These are phyloP conservation scores for Acacia acuminata DNA, from an alignment of 306 rosid species.

Conservation along the genomic window DNA sequence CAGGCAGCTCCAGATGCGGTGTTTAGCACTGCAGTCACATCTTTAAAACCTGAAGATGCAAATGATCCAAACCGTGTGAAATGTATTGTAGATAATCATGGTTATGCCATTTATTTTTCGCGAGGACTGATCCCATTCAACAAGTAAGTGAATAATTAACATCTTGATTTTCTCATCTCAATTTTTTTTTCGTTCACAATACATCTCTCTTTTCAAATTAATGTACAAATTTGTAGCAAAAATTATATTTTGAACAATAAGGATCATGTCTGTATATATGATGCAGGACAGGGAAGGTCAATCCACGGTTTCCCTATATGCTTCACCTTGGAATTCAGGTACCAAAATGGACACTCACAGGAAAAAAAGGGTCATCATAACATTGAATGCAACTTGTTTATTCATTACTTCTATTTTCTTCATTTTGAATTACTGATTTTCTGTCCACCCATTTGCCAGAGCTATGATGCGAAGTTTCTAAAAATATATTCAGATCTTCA, in stretches of 20 bases:
- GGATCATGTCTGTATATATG: constrained; percentile 23
- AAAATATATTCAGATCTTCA: constrained; percentile 70
- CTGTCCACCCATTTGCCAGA: constrained; percentile 47
- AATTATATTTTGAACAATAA: constrained; percentile 11
- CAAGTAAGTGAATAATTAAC: constrained; percentile 58
- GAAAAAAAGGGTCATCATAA: not conserved
- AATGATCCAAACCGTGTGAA: constrained; percentile 88
- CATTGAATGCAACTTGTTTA: not conserved
- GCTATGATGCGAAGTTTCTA: constrained; percentile 86
- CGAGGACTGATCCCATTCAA: constrained; percentile 92
- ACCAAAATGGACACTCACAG: constrained; percentile 6
- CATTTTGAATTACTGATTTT: constrained; percentile 18
- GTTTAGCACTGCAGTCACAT: constrained; percentile 94
- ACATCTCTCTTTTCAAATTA: constrained; percentile 8
- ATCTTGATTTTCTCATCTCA: not conserved
- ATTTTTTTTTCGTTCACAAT: not conserved
- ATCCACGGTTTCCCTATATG: constrained; percentile 58
- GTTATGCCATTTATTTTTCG: constrained; percentile 93
- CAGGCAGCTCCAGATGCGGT: constrained; percentile 98
- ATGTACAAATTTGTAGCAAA: not conserved
- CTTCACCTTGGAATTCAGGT: constrained; percentile 88
- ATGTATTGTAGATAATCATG: constrained; percentile 74
- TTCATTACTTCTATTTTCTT: constrained; percentile 17
- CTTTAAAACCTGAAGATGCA: constrained; percentile 87
- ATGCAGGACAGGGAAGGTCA: constrained; percentile 79